Conservation (phyloP, 23 red algal genomes). For the Rhodosorus marinus region DNA sequence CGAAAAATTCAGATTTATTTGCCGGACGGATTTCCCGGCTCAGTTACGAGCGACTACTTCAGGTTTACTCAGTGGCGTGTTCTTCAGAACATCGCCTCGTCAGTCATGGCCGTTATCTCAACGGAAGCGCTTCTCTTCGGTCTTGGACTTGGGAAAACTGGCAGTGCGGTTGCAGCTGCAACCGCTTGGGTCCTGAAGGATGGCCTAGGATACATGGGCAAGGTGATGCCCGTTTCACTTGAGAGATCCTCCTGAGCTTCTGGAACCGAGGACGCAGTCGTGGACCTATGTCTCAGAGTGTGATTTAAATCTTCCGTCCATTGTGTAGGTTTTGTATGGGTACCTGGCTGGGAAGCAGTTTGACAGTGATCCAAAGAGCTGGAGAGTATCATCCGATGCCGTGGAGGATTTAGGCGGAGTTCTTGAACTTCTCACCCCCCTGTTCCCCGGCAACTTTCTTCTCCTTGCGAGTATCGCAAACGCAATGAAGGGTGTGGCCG, state of each 20-base stretch:
- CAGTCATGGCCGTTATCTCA: constrained; percentile 79
- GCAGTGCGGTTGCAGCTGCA: constrained; percentile 45
- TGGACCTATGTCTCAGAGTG: no score
- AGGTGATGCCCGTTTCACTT: no score
- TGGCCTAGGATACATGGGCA: constrained; percentile 69
- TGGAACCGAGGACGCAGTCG: no score
- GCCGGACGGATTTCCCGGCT: constrained; percentile 71
- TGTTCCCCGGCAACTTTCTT: constrained; percentile 70
- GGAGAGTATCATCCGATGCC: constrained; percentile 59
- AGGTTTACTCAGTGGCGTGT: constrained; percentile 69
- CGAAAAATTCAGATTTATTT: no score
- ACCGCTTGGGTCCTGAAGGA: constrained; percentile 86
- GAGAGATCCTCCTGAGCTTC: no score
- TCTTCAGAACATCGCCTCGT: constrained; percentile 84
- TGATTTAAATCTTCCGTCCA: no score
- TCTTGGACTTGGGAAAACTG: constrained; percentile 65
- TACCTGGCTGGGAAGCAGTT: constrained; percentile 69
- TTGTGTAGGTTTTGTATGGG: no score
- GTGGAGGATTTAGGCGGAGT: constrained; percentile 75
- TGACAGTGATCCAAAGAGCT: constrained; percentile 85
- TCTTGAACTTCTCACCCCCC: constrained; percentile 83
- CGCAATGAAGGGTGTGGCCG: constrained; percentile 50
- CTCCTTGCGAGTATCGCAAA: constrained; percentile 68
- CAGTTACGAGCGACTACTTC: constrained; percentile 81
- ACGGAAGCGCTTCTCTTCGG: constrained; percentile 89